Conservation (phyloP, 1,139 yeast genomes). For the Candida tetrigidarum region DNA sequence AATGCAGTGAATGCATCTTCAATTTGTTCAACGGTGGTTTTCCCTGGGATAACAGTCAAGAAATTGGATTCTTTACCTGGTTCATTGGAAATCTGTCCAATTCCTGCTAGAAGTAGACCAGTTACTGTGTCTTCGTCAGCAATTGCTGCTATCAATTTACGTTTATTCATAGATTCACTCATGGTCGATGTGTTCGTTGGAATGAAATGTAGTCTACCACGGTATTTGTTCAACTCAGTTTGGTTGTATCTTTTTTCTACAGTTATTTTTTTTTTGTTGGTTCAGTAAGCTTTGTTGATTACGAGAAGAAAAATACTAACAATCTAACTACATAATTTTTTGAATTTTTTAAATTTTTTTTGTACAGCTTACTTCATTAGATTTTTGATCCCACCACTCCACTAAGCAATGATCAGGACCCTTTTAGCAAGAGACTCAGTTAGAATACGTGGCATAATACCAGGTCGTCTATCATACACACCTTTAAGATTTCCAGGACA, state of each 20-base stretch:
- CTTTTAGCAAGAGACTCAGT: background rate
- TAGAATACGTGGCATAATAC: background rate
- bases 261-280: conserved; percentile 5
- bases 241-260: background rate
- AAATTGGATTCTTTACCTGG: conserved; percentile 79
- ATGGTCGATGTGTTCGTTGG: conserved; percentile 7
- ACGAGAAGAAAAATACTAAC: too few relatives aligned
- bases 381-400: background rate
- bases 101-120: conserved; percentile 93
- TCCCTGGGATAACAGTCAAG: conserved; percentile 75
- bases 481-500: conserved; percentile 61
- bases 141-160: conserved; percentile 85
- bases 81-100: conserved; percentile 80
- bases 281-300: too few relatives aligned
- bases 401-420: conserved; percentile 5
- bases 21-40: conserved; percentile 77
- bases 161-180: conserved; percentile 56
- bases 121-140: conserved; percentile 99
- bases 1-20: conserved; percentile 76
- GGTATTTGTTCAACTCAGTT: background rate
- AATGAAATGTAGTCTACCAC: too few relatives aligned
- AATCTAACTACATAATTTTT: too few relatives aligned
- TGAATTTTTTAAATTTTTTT: too few relatives aligned
- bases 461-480: background rate
- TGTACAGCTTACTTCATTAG: background rate